Evolutionary conservation across 768 basidiomycete species (phyloP), one percentile per base, ranked within the genome.

Genomic region (Amanita exitialis): DNA sequence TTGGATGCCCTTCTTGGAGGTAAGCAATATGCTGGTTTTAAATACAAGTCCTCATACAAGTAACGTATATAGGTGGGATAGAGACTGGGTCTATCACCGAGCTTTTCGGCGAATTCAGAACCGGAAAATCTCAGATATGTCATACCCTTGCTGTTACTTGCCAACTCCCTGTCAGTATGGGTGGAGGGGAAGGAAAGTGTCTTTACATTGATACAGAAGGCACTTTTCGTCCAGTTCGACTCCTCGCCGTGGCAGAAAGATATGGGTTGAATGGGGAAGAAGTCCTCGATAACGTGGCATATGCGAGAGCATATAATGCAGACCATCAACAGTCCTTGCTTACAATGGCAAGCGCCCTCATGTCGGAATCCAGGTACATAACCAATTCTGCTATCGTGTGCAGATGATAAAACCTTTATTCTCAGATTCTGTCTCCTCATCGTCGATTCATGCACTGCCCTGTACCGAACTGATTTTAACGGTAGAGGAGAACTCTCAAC

Each of bases 41-140:
- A 43, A 21, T 13, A 35, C 38, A 6, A 53, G 49, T 38, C 49
- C 42, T 50, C 52, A 47, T 30, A 47, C 53, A 37, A 51, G 21
- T 44, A 9, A 32, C 18, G 15, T 53, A 3, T n/a, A 20, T 54
- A 90, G 89, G 90, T 48, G 96, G 96, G 7, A 90, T 99, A 59
- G 96, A 99, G 71, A 99, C 96, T 15, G 96, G 96, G 37, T 87
- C 93, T 0, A 96, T 99, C 62, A 99, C 96, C 0, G 96, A 99
- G 66, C 72, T 99, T 23, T 97, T 96, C 69, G 96, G 95, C 52
- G 96, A 99, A 69, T 99, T 99, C 68, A 78, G 96, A 57, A 98
- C 96, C 8, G 96, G 96, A 51, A 98, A 99, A 69, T 95, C 91
- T 20, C 96, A 99, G 62, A 78, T 99, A 43, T 98, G 96, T 64